A percentile compares a stretch with the other conserved stretches of the same genome.
phyloP scores from a whole-genome alignment of 495 filamentous ascomycete species.

The Choiromyces venosus region DNA sequence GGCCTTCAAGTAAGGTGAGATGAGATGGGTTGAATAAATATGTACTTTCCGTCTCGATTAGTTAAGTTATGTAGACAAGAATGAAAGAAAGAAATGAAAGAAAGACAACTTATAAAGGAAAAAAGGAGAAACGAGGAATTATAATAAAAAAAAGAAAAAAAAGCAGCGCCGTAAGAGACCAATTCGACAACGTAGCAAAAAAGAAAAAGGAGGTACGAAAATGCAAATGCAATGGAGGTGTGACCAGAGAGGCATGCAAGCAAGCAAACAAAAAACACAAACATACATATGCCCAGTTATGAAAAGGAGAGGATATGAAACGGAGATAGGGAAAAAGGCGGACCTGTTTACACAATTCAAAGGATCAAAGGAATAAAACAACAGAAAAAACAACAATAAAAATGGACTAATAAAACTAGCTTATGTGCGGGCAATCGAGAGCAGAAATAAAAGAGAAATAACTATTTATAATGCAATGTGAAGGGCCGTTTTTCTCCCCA shows the following conservation, averaged over 20 bases:
- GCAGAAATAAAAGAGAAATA: constrained; percentile 12
- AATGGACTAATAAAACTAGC: constrained; percentile 17
- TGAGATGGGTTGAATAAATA: neutral
- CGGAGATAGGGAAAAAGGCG: constrained; percentile 25
- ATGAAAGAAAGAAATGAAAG: neutral
- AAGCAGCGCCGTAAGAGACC: neutral
- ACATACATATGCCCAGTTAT: constrained; percentile 16
- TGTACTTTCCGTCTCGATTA: constrained; percentile 1
- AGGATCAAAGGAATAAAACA: constrained; percentile 21
- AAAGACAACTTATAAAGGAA: neutral
- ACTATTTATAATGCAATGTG: constrained; percentile 3
- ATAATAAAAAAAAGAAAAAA: neutral
- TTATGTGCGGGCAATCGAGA: constrained; percentile 27
- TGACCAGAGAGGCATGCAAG: constrained; percentile 22
- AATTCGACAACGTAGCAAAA: neutral
- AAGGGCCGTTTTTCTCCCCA: constrained; percentile 18
- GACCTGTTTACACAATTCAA: constrained; percentile 9
- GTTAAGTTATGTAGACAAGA: neutral
- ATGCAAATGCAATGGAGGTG: constrained; percentile 26
- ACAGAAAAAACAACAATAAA: constrained; percentile 19
- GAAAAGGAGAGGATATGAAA: constrained; percentile 22
- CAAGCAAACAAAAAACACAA: constrained; percentile 22
- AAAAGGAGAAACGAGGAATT: neutral
- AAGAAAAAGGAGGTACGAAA: too few relatives aligned
- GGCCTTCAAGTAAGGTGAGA: neutral